Base-by-base conservation (phyloP, 2,329 filamentous ascomycete species). In the Nectriaceae sp. region DNA sequence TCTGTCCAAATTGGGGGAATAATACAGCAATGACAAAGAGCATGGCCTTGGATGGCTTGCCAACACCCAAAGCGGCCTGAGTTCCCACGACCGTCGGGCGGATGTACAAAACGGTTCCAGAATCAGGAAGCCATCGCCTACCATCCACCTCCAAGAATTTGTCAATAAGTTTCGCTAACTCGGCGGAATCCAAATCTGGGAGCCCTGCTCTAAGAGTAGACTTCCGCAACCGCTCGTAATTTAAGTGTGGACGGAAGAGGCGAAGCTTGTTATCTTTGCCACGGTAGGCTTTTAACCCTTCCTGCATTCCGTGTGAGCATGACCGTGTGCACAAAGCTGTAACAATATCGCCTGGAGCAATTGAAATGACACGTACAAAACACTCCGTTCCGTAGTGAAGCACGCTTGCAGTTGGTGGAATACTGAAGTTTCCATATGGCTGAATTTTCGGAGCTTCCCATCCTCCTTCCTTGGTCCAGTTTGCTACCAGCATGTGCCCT, bases 341-440 rank as follows among this genome's bases (percentile, higher is more conserved):
- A n/a, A n/a, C n/a, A n/a, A n/a, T n/a, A n/a, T n/a, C n/a, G n/a
- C n/a, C n/a, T n/a, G n/a, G n/a, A n/a, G n/a, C n/a, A n/a, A n/a
- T 6, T 6, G 16, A 37, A 37, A 16, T 37, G 6, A 6, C 11
- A 37, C 33, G 6, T 37, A 37, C 33, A 71, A 91, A 92, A 68
- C 88, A 91, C 67, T 90, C 85, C 42, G 88, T 91, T 8, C 88
- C 88, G 71, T 92, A 92, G 75, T 92, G 88, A 44, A 92, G 77
- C 52, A 84, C 83, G 11, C 82, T 86, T 18, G 88, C 86, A 4
- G 84, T 89, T 13, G 88, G 88, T 70, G 87, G 83, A 60, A 92
- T 80, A 49, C 77, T 75, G 31, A 92, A 72, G 8, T 86, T 83
- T 4, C 85, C 85, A 66, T 87, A 90, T 11, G 87, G 85, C 61